Base-by-base conservation (phyloP, 495 filamentous ascomycete genomes). In the Sordaria brevicollis region DNA sequence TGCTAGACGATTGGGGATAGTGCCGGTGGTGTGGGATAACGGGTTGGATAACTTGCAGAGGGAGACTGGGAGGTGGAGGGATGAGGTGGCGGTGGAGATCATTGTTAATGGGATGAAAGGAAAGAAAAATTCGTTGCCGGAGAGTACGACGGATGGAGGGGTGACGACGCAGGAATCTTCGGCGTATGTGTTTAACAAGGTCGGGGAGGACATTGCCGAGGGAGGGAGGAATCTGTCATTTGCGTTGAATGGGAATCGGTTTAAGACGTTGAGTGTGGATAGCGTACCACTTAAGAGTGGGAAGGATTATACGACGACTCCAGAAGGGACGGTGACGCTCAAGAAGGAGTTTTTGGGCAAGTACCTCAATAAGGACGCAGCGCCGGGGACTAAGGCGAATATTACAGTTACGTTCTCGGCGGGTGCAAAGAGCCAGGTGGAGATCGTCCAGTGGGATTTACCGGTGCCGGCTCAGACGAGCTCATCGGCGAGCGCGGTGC, bases 1-100 rank as follows among this genome's bases (percentile, higher is more conserved):
- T 1, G 82, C 84, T 2, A 77, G 72, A 15, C 76, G 82, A 31
- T 83, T 84, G 70, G 75, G 82, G 65, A 84, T 86, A 54, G 71
- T 81, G 13, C 78, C 81, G 10, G 78, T 88, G 5, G 73, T 89
- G 15, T 89, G 87, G 87, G 87, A 89, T 75, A 89, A 88, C 65
- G 85, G 87, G 2, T 43, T 80, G 11, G 83, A 85, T 65, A 77
- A 79, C 43, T 78, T 83, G 25, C 80, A 88, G 49, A 81, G 87
- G 29, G 74, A 74, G 2, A 73, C 81, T 0, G 79, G 80, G 19
- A 74, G 68, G 19, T 89, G 85, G 85, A 77, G 83, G 19, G 88
- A 90, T 71, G 77, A 78, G 0, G 78, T 82, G 5, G 81, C 81
- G 0, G 74, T 84, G 33, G 75, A 81, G 2, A 84, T 89, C 67